Conservation (phyloP, 352 stramenopile genomes). For the Globisporangium camurandrum region DNA sequence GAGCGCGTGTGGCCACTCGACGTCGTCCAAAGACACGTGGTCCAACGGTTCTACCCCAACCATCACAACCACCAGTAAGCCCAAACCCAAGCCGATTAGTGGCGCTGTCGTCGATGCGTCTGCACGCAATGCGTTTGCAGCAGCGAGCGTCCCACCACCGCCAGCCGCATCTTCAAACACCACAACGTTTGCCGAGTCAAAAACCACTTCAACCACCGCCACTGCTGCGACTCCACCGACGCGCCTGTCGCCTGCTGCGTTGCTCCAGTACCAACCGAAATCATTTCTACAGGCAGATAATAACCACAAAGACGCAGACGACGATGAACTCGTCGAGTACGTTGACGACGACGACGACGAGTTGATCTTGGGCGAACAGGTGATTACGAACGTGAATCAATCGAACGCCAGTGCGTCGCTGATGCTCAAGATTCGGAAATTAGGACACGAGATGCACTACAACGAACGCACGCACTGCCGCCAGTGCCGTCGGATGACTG, state of each 20-base stretch:
- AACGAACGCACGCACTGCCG: conserved; percentile 53
- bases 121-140: conserved; percentile 13
- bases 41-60: conserved; percentile 6
- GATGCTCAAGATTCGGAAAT: conserved; percentile 58
- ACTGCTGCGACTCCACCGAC: conserved; percentile 7
- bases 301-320: conserved; percentile 26
- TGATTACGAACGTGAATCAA: conserved; percentile 78
- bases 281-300: conserved; percentile 52
- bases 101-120: conserved; percentile 11
- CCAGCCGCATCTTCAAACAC: too few species aligned
- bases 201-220: conserved; percentile 11
- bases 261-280: conserved; percentile 75
- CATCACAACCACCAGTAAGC: conserved; percentile 3
- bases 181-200: conserved; percentile 4
- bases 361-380: conserved; percentile 38
- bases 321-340: conserved; percentile 55
- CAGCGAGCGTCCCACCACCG: conserved; percentile 2
- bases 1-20: conserved; percentile 55
- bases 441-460: conserved; percentile 73
- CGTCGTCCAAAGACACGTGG: conserved; percentile 32
- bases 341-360: conserved; percentile 66
- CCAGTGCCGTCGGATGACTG: conserved; percentile 62
- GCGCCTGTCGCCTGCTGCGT: conserved; percentile 21
- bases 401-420: conserved; percentile 57
- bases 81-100: conserved; percentile 7